A percentile compares a stretch with the other conserved stretches of the same genome.
These are phyloP conservation scores for Arachis hypogaea DNA, from an alignment of 306 rosid genomes.

Conservation along the genomic window DNA sequence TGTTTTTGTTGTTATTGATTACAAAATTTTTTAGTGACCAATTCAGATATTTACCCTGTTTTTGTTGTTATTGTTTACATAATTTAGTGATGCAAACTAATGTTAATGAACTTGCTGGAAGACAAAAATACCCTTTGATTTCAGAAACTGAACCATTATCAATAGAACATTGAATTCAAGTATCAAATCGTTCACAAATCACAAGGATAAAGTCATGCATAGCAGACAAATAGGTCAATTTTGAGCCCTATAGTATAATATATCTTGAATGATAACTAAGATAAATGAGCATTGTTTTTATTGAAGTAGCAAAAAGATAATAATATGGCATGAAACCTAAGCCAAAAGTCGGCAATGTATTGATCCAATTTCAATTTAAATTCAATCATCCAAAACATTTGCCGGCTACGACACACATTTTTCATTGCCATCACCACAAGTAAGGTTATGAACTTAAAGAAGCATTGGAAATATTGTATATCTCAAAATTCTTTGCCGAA, in stretches of 20 bases:
- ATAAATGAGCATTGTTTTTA: neutral
- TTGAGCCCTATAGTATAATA: neutral
- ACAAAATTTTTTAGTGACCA: too few relatives aligned
- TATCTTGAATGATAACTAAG: neutral
- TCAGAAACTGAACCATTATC: neutral
- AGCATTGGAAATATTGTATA: neutral
- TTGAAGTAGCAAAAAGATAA: neutral
- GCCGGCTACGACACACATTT: neutral
- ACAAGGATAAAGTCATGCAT: neutral
- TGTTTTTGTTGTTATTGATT: too few relatives aligned
- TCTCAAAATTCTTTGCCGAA: slow-evolving; percentile 1
- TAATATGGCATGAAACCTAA: neutral
- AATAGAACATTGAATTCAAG: neutral
- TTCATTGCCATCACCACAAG: neutral
- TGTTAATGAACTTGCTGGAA: neutral
- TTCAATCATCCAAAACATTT: neutral
- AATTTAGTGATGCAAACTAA: too few relatives aligned
- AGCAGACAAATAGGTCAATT: neutral
- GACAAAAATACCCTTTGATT: neutral
- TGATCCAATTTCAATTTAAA: neutral
- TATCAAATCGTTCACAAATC: neutral
- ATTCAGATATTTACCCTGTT: too few relatives aligned
- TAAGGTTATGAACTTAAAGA: neutral
- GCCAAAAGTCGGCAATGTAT: neutral
- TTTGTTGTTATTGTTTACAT: too few relatives aligned